These are phyloP conservation scores for Xanthoconium stramineum DNA, from an alignment of 768 basidiomycete genomes.

Conservation along the genomic window DNA sequence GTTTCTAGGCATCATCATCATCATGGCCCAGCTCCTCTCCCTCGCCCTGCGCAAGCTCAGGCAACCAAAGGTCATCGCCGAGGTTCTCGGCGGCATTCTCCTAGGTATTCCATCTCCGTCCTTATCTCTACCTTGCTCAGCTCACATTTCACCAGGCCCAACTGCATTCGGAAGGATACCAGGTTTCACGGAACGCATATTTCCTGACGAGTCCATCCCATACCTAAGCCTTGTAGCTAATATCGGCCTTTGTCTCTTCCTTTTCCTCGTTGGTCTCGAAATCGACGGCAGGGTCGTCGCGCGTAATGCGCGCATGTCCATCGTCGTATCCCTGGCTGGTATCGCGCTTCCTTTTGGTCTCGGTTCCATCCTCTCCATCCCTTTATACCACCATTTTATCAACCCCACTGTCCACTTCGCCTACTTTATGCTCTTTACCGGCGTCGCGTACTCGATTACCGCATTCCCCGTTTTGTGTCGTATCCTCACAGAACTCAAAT, in stretches of 20 bases:
- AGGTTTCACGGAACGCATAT: slow-evolving; percentile 82
- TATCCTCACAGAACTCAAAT: slow-evolving; percentile 85
- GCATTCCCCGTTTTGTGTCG: slow-evolving; percentile 85
- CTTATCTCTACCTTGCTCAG: not conserved
- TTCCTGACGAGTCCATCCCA: slow-evolving; percentile 66
- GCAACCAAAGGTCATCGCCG: slow-evolving; percentile 85
- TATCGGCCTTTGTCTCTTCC: slow-evolving; percentile 83
- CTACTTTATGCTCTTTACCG: slow-evolving; percentile 92
- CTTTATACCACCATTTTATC: slow-evolving; percentile 53
- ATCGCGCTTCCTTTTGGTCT: slow-evolving; percentile 87
- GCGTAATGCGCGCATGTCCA: slow-evolving; percentile 67
- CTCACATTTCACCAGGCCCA: slow-evolving; percentile 25
- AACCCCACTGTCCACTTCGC: slow-evolving; percentile 67
- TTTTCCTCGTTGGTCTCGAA: slow-evolving; percentile 92
- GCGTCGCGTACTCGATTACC: slow-evolving; percentile 87
- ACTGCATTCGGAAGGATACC: slow-evolving; percentile 80
- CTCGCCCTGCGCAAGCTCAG: slow-evolving; percentile 67
- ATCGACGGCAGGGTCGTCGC: slow-evolving; percentile 80
- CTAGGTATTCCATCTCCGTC: slow-evolving; percentile 57
- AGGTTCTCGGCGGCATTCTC: slow-evolving; percentile 87
- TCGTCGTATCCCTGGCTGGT: slow-evolving; percentile 73
- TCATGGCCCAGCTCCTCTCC: slow-evolving; percentile 72
- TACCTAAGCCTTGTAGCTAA: slow-evolving; percentile 86
- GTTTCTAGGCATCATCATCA: slow-evolving; percentile 71
- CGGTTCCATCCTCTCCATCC: slow-evolving; percentile 70